Conservation (phyloP, 768 basidiomycete genomes). For the Pilatotrama ljubarskyi region DNA sequence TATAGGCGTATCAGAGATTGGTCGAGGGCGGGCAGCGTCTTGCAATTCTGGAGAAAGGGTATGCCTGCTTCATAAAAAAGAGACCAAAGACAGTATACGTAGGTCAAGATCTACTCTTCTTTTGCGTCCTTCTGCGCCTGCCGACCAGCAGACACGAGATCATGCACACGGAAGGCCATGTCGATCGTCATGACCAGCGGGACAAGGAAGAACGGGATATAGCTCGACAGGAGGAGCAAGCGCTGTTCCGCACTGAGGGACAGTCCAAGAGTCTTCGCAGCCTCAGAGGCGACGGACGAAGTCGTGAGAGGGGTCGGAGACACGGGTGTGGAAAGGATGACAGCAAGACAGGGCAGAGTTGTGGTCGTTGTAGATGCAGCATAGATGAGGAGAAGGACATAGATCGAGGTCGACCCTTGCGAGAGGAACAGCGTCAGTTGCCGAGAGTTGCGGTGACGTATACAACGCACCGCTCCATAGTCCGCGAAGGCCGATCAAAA, state of each 20-base stretch:
- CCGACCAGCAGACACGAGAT: slow-evolving; percentile 11
- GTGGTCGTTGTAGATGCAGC: slow-evolving; percentile 80
- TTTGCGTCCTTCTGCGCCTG: background rate
- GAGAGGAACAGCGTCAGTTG: background rate
- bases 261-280: slow-evolving; percentile 32
- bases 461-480: slow-evolving; percentile 52
- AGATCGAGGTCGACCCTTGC: slow-evolving; percentile 52
- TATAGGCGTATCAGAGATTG: too few species aligned
- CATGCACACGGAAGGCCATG: slow-evolving; percentile 47
- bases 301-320: slow-evolving; percentile 36
- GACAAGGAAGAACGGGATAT: slow-evolving; percentile 74
- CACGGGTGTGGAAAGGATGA: slow-evolving; percentile 48
- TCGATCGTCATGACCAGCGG: slow-evolving; percentile 75
- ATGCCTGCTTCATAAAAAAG: too few species aligned
- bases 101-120: background rate
- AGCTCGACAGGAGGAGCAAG: slow-evolving; percentile 60
- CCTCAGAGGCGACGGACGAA: slow-evolving; percentile 24
- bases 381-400: slow-evolving; percentile 68
- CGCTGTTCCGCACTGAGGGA: slow-evolving; percentile 55
- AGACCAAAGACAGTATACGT: background rate
- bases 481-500: slow-evolving; percentile 64
- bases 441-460: background rate
- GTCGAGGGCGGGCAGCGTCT: too few species aligned
- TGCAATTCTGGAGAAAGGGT: background rate
- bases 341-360: slow-evolving; percentile 66